phyloP scores from a whole-genome alignment of 371 early-diverging fungal genomes.

The Saksenaea vasiformis region DNA sequence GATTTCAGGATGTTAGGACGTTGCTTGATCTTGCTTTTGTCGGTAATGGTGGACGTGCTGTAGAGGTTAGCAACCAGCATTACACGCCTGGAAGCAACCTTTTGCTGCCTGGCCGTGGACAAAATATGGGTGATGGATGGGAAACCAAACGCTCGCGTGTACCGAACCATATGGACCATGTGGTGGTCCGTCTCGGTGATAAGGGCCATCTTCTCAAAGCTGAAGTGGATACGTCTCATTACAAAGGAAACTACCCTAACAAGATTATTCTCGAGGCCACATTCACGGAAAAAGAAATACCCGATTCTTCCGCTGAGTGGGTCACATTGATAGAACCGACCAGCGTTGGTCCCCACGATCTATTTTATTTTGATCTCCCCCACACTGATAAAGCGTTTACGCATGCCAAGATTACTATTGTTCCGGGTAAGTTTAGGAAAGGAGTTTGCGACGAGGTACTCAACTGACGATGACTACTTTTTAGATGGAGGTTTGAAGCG shows the following conservation, averaged over 20 bases:
- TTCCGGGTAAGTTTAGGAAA: conserved; percentile 51
- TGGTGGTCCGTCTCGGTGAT: conserved; percentile 73
- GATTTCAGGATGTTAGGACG: conserved; percentile 28
- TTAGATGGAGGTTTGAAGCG: conserved; percentile 79
- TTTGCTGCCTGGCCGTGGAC: conserved; percentile 75
- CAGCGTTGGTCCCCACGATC: conserved; percentile 60
- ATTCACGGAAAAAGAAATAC: conserved; percentile 40
- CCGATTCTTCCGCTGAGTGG: conserved; percentile 53
- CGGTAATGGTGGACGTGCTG: conserved; percentile 75
- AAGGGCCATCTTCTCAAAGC: conserved; percentile 74
- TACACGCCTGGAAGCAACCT: conserved; percentile 80
- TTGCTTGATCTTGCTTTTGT: conserved; percentile 79
- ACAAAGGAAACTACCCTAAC: conserved; percentile 88
- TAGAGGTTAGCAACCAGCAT: conserved; percentile 76
- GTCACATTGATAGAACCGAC: conserved; percentile 38
- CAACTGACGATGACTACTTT: neutral
- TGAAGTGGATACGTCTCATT: conserved; percentile 84
- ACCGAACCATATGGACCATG: conserved; percentile 74
- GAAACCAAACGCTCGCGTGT: conserved; percentile 76
- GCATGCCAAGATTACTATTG: conserved; percentile 66
- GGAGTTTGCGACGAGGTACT: neutral
- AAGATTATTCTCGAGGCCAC: conserved; percentile 64
- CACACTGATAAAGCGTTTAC: conserved; percentile 56
- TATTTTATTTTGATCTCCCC: conserved; percentile 71
- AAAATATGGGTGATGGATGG: conserved; percentile 78